Evolutionary conservation across 176 grass and related monocot species (phyloP).

Genomic region (Oryza brachyantha): DNA sequence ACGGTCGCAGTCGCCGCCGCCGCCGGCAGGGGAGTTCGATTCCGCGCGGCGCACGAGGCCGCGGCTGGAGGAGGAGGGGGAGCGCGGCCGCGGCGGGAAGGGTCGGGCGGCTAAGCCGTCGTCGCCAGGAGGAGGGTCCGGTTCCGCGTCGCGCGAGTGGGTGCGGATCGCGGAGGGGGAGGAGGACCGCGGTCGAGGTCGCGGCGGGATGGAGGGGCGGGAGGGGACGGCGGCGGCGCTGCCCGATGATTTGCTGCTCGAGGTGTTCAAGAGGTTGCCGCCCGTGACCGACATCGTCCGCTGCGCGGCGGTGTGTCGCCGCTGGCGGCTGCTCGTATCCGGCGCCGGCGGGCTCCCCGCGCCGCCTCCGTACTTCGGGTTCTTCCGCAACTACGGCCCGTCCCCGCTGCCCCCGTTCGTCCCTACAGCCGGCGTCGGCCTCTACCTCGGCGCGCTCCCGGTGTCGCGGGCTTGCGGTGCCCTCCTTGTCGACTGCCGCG

Average conservation of each 20-base stretch:
- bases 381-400: conserved; percentile 39
- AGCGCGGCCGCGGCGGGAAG: not conserved
- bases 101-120: too few relatives aligned
- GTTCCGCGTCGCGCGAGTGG: not conserved
- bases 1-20: not conserved
- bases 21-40: not conserved
- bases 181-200: not conserved
- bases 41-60: not conserved
- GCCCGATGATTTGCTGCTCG: conserved; percentile 42
- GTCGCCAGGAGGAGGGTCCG: not conserved
- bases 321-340: conserved; percentile 26
- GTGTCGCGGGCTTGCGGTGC: conserved; percentile 3
- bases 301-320: conserved; percentile 36
- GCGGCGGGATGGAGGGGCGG: not conserved
- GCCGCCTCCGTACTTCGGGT: conserved; percentile 27
- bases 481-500: conserved; percentile 23
- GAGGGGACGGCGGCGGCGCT: not conserved
- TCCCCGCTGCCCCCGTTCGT: conserved; percentile 40
- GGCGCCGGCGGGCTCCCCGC: conserved; percentile 10
- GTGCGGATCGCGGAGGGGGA: not conserved
- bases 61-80: not conserved
- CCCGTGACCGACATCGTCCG: conserved; percentile 14
- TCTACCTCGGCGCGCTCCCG: conserved; percentile 15
- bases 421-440: not conserved
- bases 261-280: conserved; percentile 31